Base-by-base conservation (phyloP, 345 rosid genomes). In the Corymbia maculata region DNA sequence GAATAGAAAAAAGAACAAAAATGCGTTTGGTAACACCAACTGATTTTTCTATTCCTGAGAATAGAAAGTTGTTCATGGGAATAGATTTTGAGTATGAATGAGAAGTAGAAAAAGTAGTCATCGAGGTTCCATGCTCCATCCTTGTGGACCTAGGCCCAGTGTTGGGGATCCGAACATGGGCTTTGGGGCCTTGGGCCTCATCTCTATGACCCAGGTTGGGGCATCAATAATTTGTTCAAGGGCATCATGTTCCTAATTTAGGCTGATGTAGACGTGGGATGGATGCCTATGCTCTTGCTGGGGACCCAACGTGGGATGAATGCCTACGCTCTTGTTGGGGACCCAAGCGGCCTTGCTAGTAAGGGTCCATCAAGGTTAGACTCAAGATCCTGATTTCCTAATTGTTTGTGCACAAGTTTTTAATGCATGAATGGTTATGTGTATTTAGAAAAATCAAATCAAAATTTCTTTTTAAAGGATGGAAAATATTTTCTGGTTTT, bases 251-350 rank as follows among this genome's bases (percentile, higher is more conserved):
- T 55, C 28, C 22, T 55, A 2, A 1, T 4, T 55, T 55, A 1
- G 13, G 28, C 0, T 22, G 8, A 55, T 55, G 28, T 22, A 12
- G 28, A 55, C 12, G 51, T 50, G 51, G 51, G 51, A 50, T 50
- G 1, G 51, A 13, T 50, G 51, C 51, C 3, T 3, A 0, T 13
- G 13, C 61, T 55, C 13, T 55, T 55, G 5, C 22, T 0, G 0
- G 0, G 1, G 61, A 55, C 61, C 61, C 10, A 55, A 55, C 12
- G 51, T 50, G 51, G 51, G 51, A 50, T 50, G 1, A 13, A 13
- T 50, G 51, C 51, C 3, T 3, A 0, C 51, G 13, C 61, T 55
- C 13, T 55, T 55, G 5, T 21, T 0, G 0, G 0, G 1, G 61
- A 55, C 61, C 61, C 10, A 55, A 55, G 13, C 22, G 1, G 61